Conservation (phyloP, 208 protist species). For the Trypanosoma scelopori region DNA sequence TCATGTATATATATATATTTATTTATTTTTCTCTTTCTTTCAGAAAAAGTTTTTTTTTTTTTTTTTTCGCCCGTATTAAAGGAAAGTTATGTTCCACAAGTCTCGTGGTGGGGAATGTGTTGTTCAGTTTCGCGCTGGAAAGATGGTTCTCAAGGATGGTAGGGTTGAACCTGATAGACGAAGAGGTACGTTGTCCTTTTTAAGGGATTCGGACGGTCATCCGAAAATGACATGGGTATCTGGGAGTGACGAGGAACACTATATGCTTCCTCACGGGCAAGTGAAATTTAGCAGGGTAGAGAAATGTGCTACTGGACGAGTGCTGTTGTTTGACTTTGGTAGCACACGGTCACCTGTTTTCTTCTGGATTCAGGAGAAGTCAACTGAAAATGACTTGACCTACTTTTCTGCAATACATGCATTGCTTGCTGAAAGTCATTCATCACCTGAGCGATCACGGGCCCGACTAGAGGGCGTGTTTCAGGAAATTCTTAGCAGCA, state of each 20-base stretch:
- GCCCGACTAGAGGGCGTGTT: slow-evolving; percentile 39
- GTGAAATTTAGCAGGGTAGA: slow-evolving; percentile 45
- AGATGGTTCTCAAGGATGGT: slow-evolving; percentile 63
- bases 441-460: background rate
- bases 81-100: background rate
- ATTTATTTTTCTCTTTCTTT: slow-evolving; percentile 17
- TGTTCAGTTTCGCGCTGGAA: slow-evolving; percentile 73
- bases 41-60: slow-evolving; percentile 6
- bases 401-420: slow-evolving; percentile 51
- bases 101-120: slow-evolving; percentile 15
- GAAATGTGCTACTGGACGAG: slow-evolving; percentile 73
- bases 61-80: slow-evolving; percentile 9
- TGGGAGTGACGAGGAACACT: slow-evolving; percentile 20
- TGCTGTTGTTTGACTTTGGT: slow-evolving; percentile 63
- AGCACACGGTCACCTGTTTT: slow-evolving; percentile 40
- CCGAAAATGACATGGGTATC: slow-evolving; percentile 59
- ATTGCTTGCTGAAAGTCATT: slow-evolving; percentile 30
- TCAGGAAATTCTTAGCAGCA: slow-evolving; percentile 58
- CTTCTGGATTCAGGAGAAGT: slow-evolving; percentile 88
- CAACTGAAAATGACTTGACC: slow-evolving; percentile 52
- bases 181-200: slow-evolving; percentile 63
- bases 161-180: slow-evolving; percentile 52
- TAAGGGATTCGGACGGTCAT: slow-evolving; percentile 20
- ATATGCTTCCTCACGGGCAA: slow-evolving; percentile 28
- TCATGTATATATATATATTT: background rate